Evolutionary conservation across 1,284 basidiomycete species (phyloP), one percentile per base, ranked within the genome.

Genomic region (Apiotrichum gamsii): DNA sequence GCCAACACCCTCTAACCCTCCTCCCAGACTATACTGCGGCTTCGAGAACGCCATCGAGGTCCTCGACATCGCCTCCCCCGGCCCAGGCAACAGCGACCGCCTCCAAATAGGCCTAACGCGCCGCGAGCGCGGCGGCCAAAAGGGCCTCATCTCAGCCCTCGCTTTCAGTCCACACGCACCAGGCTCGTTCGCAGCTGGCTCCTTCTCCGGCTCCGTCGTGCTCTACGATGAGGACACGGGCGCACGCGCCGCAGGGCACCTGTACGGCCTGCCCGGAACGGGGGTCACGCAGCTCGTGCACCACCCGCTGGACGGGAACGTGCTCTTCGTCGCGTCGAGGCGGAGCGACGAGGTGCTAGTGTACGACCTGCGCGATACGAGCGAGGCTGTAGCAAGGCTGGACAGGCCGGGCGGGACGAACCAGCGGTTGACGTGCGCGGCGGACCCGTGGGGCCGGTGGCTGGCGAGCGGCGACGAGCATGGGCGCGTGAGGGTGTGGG

Each of bases 21-120:
- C n/a, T n/a, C 23, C 2, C 51, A 91, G 89, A 54, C 69, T 94
- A 4, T 94, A 91, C 65, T 91, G 90, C 64, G 90, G 90, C 0
- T 89, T 86, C 50, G 85, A 91, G 69, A 82, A 85, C 53, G 85
- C 89, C 0, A 86, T 95, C 45, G 90, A 95, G 68, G 78, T 91
- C 6, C 89, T 94, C 60, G 86, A 93, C 60, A 70, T 94, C 10
- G 47, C 65, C 14, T 50, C 25, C 6, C 68, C 68, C 3, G 68
- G 68, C 1, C 55, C 62, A 33, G 58, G 58, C 38, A 74, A 77
- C 16, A 71, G 73, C 23, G 80, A 78, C 1, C 79, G 90, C 2
- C 60, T 91, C 5, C 77, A 76, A n/a, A 90, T 86, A 0, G 82
- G 82, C 0, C 81, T 82, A 2, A 83, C 82, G 0, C 84, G 84